Conservation (phyloP, 805 yeast species). For the Lipomyces kockii region DNA sequence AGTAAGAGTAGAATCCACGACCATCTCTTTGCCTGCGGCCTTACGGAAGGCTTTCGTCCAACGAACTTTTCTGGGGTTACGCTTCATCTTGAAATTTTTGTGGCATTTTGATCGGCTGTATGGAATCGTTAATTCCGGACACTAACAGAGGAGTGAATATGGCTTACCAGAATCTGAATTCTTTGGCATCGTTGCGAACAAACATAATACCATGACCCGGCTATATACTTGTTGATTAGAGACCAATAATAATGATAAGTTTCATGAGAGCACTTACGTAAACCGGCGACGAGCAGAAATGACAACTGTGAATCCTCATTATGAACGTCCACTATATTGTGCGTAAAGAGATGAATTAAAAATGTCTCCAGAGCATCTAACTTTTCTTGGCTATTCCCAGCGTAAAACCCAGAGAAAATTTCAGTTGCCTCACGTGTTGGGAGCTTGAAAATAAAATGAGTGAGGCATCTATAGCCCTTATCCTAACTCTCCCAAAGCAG, state of each 20-base stretch:
- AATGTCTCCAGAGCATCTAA: background rate
- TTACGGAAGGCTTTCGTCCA: constrained; percentile 99
- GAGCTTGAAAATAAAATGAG: background rate
- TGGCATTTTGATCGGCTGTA: constrained; percentile 87
- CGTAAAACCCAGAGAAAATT: background rate
- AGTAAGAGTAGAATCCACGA: constrained; percentile 93
- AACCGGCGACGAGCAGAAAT: constrained; percentile 96
- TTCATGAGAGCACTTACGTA: constrained; percentile 50
- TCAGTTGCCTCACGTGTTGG: background rate
- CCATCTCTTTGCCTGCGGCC: constrained; percentile 98
- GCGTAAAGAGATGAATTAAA: background rate
- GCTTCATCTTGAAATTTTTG: constrained; percentile 94
- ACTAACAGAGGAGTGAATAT: background rate
- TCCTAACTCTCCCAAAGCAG: no score
- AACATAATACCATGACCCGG: constrained; percentile 79
- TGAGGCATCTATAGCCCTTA: background rate
- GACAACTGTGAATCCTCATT: constrained; percentile 91
- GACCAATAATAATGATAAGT: background rate
- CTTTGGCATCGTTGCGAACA: constrained; percentile 97
- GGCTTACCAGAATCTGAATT: constrained; percentile 81
- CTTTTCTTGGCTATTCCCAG: no score
- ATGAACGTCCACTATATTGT: constrained; percentile 16
- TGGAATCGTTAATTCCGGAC: constrained; percentile 3
- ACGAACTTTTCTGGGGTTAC: constrained; percentile 88
- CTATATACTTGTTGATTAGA: constrained; percentile 22